Evolutionary conservation across 2,329 filamentous ascomycete species (phyloP).

Genomic region (Aureobasidium sp.): DNA sequence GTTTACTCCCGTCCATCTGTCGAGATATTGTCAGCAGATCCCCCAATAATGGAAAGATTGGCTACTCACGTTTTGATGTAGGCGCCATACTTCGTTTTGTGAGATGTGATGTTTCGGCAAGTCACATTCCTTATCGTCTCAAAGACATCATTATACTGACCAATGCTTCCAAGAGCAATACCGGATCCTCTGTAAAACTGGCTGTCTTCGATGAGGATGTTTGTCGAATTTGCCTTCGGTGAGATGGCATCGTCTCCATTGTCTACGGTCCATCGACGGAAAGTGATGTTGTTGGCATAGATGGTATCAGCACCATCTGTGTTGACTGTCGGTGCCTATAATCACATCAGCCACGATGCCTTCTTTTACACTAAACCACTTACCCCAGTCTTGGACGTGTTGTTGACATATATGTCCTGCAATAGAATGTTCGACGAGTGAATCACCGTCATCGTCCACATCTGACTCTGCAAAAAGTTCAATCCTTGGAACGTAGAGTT

Average conservation of each 20-base stretch:
- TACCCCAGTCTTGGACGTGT: conserved; percentile 29
- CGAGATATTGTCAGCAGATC: neutral
- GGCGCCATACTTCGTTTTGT: conserved; percentile 43
- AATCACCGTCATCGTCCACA: conserved; percentile 52
- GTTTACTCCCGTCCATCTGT: conserved; percentile 44
- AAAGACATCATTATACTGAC: conserved; percentile 44
- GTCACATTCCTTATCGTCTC: conserved; percentile 47
- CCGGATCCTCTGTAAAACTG: conserved; percentile 46
- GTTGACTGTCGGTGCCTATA: conserved; percentile 28
- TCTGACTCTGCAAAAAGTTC: conserved; percentile 51
- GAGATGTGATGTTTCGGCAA: conserved; percentile 42
- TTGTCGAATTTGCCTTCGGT: conserved; percentile 50
- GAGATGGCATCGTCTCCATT: conserved; percentile 51
- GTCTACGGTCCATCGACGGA: conserved; percentile 44
- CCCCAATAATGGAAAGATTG: conserved; percentile 44
- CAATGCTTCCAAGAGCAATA: conserved; percentile 52
- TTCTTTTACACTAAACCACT: neutral
- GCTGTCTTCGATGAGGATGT: conserved; percentile 46
- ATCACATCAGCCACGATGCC: conserved; percentile 14
- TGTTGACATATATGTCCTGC: conserved; percentile 49
- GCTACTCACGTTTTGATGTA: conserved; percentile 48
- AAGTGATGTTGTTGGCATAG: conserved; percentile 46
- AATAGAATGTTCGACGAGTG: conserved; percentile 42
- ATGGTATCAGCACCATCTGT: conserved; percentile 51
- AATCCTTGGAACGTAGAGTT: conserved; percentile 45